These are phyloP conservation scores for Groenewaldozyma sp. DNA, from an alignment of 1,139 yeast species.

Conservation along the genomic window DNA sequence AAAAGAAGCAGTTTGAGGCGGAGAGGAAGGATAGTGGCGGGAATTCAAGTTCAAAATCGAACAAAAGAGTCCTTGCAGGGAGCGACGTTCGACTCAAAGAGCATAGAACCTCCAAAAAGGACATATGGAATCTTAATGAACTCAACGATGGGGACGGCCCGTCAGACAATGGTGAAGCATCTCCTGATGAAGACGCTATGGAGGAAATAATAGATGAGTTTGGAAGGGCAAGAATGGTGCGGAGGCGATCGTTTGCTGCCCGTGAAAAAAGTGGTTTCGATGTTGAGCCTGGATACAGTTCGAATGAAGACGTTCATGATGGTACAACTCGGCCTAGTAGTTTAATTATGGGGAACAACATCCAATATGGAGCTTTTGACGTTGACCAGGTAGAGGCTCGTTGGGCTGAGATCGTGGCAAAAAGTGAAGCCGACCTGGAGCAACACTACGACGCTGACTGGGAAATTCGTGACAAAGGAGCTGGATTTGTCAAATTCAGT, in stretches of 20 bases:
- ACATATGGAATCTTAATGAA: no score
- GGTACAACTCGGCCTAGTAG: constrained; percentile 10
- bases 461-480: constrained; percentile 27
- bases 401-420: constrained; percentile 7
- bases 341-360: constrained; percentile 21
- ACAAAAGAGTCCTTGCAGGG: no score
- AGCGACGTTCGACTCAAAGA: no score
- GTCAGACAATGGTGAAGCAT: no score
- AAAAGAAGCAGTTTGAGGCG: no score
- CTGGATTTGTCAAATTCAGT: constrained; percentile 26
- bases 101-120: no score
- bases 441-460: constrained; percentile 24
- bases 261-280: constrained; percentile 5
- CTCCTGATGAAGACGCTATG: constrained; percentile 12
- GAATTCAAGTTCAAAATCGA: no score
- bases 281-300: background rate
- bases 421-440: constrained; percentile 10
- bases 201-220: constrained; percentile 28
- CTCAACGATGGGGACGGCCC: no score
- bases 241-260: no score
- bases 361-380: constrained; percentile 26
- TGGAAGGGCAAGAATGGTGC: constrained; percentile 26
- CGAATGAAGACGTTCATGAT: constrained; percentile 7
- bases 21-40: no score
- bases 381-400: constrained; percentile 11